These are phyloP conservation scores for Lachnellula subtilissima DNA, from an alignment of 2,329 filamentous ascomycete genomes.

Conservation along the genomic window DNA sequence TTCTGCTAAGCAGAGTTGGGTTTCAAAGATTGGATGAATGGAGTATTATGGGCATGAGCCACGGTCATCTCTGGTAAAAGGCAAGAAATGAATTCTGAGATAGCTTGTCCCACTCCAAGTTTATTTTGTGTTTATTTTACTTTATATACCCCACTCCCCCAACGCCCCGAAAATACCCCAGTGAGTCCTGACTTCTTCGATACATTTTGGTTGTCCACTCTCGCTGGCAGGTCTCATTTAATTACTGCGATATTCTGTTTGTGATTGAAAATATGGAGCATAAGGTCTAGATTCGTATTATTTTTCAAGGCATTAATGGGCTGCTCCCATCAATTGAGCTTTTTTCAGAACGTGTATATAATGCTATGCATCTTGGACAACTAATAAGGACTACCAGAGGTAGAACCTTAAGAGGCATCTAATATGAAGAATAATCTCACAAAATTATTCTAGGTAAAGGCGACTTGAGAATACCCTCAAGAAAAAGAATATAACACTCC, in stretches of 20 bases:
- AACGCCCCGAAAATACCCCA: background rate
- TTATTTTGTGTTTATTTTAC: constrained; percentile 1
- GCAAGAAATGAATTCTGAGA: constrained; percentile 36
- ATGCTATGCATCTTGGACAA: too few relatives aligned
- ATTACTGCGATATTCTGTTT: too few relatives aligned
- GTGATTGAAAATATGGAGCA: too few relatives aligned
- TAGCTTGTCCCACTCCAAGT: constrained; percentile 34
- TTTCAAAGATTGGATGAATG: constrained; percentile 50
- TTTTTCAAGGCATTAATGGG: too few relatives aligned
- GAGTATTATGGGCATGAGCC: constrained; percentile 45
- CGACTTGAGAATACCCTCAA: too few relatives aligned
- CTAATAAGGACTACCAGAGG: too few relatives aligned
- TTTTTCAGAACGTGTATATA: too few relatives aligned
- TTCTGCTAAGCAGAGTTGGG: constrained; percentile 25
- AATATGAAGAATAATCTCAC: too few relatives aligned
- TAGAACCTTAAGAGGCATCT: too few relatives aligned
- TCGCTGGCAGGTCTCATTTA: background rate
- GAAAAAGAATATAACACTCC: background rate
- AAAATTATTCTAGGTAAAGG: too few relatives aligned
- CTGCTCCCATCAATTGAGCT: too few relatives aligned
- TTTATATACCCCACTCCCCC: constrained; percentile 6
- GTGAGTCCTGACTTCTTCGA: background rate
- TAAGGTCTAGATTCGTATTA: too few relatives aligned
- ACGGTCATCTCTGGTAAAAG: constrained; percentile 38
- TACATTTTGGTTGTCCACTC: background rate